phyloP scores from a whole-genome alignment of 2,329 filamentous ascomycete genomes.

The Gnomoniopsis sp. region DNA sequence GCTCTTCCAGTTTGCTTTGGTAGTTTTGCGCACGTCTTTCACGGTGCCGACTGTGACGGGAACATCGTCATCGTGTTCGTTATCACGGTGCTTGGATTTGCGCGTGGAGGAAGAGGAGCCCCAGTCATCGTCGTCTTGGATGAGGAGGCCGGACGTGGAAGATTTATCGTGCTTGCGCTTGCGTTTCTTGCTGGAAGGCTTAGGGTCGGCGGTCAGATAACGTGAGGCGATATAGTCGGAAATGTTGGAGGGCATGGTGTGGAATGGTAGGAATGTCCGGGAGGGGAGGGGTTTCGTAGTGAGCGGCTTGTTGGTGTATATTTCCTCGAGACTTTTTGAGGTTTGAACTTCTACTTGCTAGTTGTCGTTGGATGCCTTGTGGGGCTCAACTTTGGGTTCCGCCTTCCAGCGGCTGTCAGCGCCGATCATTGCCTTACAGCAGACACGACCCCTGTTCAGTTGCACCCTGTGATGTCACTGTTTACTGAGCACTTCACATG shows the following conservation, averaged over 20 bases:
- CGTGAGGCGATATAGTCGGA: slow-evolving; percentile 86
- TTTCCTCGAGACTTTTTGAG: neutral
- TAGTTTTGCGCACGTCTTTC: slow-evolving; percentile 68
- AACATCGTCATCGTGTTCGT: slow-evolving; percentile 49
- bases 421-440: no score
- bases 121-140: slow-evolving; percentile 66
- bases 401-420: no score
- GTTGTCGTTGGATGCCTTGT: no score
- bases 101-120: neutral
- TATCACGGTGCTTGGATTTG: slow-evolving; percentile 34
- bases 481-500: no score
- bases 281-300: neutral
- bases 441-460: no score
- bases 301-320: slow-evolving; percentile 1
- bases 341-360: neutral
- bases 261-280: neutral
- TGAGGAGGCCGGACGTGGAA: slow-evolving; percentile 43
- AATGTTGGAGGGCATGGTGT: slow-evolving; percentile 56
- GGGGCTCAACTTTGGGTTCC: no score
- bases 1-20: slow-evolving; percentile 78
- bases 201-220: slow-evolving; percentile 67
- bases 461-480: no score
- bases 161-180: slow-evolving; percentile 54
- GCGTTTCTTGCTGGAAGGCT: slow-evolving; percentile 55
- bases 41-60: slow-evolving; percentile 48